Base-by-base conservation (phyloP, 768 basidiomycete species). In the Dentipellis fragilis region DNA sequence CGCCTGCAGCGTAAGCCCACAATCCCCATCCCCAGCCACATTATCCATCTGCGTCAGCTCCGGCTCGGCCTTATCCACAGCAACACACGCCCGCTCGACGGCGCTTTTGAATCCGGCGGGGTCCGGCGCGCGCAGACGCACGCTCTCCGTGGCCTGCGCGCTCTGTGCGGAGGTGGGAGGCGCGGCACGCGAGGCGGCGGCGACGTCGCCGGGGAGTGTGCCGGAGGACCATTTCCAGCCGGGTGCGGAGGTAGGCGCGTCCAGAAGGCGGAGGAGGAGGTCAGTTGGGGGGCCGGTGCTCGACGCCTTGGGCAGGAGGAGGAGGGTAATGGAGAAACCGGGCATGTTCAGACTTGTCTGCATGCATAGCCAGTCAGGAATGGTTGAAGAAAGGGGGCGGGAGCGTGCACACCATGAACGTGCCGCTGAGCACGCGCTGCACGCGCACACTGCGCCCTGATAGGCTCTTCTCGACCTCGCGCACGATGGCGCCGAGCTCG, bases 271-370 rank as follows among this genome's bases (percentile, higher is more conserved):
- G 16, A 91, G 74, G 50, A 92, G 64, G 1, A 75, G 55, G 42
- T 72, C 67, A 2, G 69, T 55, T 6, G 71, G 63, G 7, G 79
- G 73, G 1, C 72, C 69, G 38, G 68, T 54, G 22, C 77, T 75
- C 40, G 71, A 58, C 47, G 70, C 50, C 34, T 70, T 65, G 0
- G 93, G 88, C 10, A 95, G 80, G 9, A 90, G 78, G 14, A 93
- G 75, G 16, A 93, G 75, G 1, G 90, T 88, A 57, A 95, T 72
- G 14, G 90, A 93, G 67, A 94, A 89, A 2, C 93, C 93, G 34
- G 91, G 89, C 89, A 93, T 93, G 69, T 92, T 93, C 60, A 95
- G 77, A 56, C 87, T 89, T 21, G 90, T 93, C 91, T 86, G 67
- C 50, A 48, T 42, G 40, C 17, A 49, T 23, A 34, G 14, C 40